phyloP scores from a whole-genome alignment of 805 yeast species.

The Yamadazyma philogaea region DNA sequence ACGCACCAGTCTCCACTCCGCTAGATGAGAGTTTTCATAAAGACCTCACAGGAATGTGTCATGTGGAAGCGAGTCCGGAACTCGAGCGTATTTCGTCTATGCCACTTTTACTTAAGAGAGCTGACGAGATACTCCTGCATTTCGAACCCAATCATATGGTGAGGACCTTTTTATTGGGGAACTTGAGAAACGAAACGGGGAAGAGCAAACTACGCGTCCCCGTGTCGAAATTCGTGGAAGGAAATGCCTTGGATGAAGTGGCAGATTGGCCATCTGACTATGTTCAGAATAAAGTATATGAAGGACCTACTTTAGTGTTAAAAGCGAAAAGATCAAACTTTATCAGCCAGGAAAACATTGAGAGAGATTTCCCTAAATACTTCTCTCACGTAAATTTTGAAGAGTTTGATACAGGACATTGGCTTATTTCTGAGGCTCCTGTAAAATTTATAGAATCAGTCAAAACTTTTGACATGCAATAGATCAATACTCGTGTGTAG shows the following conservation, averaged over 20 bases:
- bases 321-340: conserved; percentile 43
- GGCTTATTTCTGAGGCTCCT: conserved; percentile 42
- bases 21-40: conserved; percentile 33
- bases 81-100: background rate
- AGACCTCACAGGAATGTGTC: conserved; percentile 39
- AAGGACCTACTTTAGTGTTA: conserved; percentile 40
- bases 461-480: conserved; percentile 1
- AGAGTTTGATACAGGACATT: conserved; percentile 33
- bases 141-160: conserved; percentile 25
- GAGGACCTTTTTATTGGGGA: conserved; percentile 38
- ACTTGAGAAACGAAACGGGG: conserved; percentile 21
- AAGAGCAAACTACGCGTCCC: conserved; percentile 15
- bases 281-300: conserved; percentile 14
- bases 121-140: conserved; percentile 20
- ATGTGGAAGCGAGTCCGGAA: conserved; percentile 22
- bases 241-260: conserved; percentile 15
- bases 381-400: conserved; percentile 20
- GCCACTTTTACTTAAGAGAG: conserved; percentile 7
- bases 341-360: conserved; percentile 28
- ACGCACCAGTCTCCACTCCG: conserved; percentile 36
- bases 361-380: conserved; percentile 21
- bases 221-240: conserved; percentile 21
- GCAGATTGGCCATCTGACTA: conserved; percentile 26
- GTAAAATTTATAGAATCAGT: conserved; percentile 20
- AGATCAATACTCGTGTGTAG: background rate